Evolutionary conservation across 2,329 filamentous ascomycete species (phyloP), one percentile per base, ranked within the genome.

Genomic region (Neonectria punicea): DNA sequence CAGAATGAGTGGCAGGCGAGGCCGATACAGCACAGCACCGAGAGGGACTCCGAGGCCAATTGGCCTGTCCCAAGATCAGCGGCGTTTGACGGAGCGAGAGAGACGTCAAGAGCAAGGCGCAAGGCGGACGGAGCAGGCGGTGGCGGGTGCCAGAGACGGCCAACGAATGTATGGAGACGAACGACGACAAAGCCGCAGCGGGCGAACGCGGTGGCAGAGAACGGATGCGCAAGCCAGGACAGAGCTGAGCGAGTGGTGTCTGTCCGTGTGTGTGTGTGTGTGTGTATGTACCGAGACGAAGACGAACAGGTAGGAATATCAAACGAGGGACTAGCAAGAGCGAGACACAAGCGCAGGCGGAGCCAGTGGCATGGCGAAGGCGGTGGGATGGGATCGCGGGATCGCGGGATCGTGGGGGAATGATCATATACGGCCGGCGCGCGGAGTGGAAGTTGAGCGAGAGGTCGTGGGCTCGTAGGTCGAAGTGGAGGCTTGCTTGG

Each of bases 251-350:
- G 61, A 64, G 51, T 55, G 61, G 49, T 64, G 57, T 64, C 61
- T 64, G 56, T 53, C 58, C 18, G 25, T 63, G 55, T 56, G 16
- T 43, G 22, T 22, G 22, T 22, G 22, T 22, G 4, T 22, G 39
- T 11, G 4, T 43, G 39, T 20, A 43, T 43, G 39, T 43, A 43
- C 39, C n/a, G 9, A 43, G 39, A 71, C 63, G 61, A 39, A 61
- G 50, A 60, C 49, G 32, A 70, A 62, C 68, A 67, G 63, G 65
- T 63, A 68, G 58, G 46, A 70, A 62, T 49, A 68, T 61, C 54
- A 69, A 71, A 73, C 64, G 73, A 73, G 55, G 53, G 62, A 74
- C 70, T 74, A 74, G 66, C 70, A 73, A 68, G 61, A 67, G 56
- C 66, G 62, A 72, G 67, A 65, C 68, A 64, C 68, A 62, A 65